Evolutionary conservation across 2,329 filamentous ascomycete species (phyloP), one percentile per base, ranked within the genome.

Genomic region (Cyphellophora europaea): DNA sequence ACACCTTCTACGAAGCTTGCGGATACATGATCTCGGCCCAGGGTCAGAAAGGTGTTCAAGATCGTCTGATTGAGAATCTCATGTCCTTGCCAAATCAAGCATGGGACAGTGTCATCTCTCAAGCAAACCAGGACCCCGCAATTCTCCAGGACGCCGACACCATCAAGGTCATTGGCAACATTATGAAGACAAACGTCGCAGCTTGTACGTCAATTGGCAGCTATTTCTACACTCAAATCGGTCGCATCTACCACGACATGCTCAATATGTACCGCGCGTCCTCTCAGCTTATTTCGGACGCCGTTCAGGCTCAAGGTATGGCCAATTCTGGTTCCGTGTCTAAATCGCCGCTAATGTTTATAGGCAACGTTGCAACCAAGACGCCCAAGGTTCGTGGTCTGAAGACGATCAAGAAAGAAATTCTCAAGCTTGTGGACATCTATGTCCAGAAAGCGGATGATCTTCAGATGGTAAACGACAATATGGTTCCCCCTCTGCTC

Each of bases 131-230:
- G 42, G 80, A 95, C 55, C 86, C 91, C 0, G 72, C 78, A 14
- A 87, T 91, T 48, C 71, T 98, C 10, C 86, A 96, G 58, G 87
- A 96, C 53, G 70, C 79, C 8, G 88, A 98, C 49, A 93, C 88
- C 1, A 96, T 98, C 66, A 98, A 98, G 68, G 80, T 98, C 48
- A 88, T 98, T 44, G 91, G 91, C 48, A 98, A 98, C 63, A 95
- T 98, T 56, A 98, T 98, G 91, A 98, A 98, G 74, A 98, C 91
- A 1, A 98, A 98, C 52, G 91, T 98, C 4, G 89, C 93, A n/a
- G 91, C 91, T 21, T 98, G 91, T 60, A 85, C 84, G 21, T 96
- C 91, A 1, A 91, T 98, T 39, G 91, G 93, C 19, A 79, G 85
- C 34, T 98, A 96, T 63, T 98, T 98, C 61, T 95, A 94, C 54